Evolutionary conservation across 352 stramenopile genomes (phyloP).

Genomic region (Stramenopiles sp.): DNA sequence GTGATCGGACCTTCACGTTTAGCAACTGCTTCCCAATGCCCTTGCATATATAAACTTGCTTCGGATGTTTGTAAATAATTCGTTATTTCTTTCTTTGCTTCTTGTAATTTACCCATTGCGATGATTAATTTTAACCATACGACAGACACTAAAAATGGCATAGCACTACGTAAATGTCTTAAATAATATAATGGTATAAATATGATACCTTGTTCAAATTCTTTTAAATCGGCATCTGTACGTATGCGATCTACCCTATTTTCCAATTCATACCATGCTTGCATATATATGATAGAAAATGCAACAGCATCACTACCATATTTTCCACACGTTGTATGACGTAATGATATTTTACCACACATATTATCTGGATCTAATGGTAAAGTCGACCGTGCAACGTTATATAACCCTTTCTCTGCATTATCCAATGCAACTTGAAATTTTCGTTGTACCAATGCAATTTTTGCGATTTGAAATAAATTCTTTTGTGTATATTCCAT

Average conservation of each 20-base stretch:
- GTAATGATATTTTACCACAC: conserved; percentile 5
- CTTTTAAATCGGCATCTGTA: background rate
- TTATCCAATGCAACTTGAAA: background rate
- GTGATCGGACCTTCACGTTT: background rate
- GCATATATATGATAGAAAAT: background rate
- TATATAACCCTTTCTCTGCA: background rate
- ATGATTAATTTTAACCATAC: conserved; percentile 5
- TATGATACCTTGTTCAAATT: background rate
- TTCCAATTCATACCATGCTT: conserved; percentile 2
- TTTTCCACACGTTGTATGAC: background rate
- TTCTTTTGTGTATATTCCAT: background rate
- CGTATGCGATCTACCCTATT: background rate
- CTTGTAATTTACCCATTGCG: background rate
- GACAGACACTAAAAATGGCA: conserved; percentile 1
- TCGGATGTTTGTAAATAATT: background rate
- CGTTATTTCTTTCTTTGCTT: background rate
- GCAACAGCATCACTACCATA: background rate
- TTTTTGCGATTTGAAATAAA: background rate
- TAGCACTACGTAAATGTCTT: background rate
- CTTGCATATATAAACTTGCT: conserved; percentile 1
- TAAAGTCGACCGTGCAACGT: background rate
- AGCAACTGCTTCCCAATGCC: background rate
- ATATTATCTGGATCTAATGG: background rate
- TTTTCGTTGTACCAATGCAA: background rate
- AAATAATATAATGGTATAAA: conserved; percentile 3